Evolutionary conservation across 106 monocot species (phyloP).

Genomic region (Amphibolis antarctica): DNA sequence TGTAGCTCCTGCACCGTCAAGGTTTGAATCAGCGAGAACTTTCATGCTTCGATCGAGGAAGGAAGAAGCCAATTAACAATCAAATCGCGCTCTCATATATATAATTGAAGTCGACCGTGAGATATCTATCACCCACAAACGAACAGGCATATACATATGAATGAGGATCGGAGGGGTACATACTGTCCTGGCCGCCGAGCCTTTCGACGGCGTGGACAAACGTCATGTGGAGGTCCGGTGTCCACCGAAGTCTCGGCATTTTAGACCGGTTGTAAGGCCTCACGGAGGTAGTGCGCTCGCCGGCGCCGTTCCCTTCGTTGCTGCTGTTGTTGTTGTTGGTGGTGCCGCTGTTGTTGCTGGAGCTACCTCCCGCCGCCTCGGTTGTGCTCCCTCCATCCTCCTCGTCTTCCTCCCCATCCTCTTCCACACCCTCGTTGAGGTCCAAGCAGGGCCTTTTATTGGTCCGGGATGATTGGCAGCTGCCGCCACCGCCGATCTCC

Average conservation of each 20-base stretch:
- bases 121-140: too few relatives aligned
- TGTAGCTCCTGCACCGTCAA: conserved; percentile 59
- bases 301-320: conserved; percentile 15
- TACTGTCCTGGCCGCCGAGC: conserved; percentile 79
- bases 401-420: conserved; percentile 12
- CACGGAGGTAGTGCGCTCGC: conserved; percentile 10
- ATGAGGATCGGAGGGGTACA: background rate
- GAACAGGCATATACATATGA: too few relatives aligned
- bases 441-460: conserved; percentile 23
- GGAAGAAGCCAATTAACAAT: too few relatives aligned
- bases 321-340: conserved; percentile 15
- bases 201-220: conserved; percentile 57
- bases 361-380: conserved; percentile 22
- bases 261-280: conserved; percentile 58
- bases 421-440: conserved; percentile 42
- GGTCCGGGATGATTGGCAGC: background rate
- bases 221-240: conserved; percentile 55
- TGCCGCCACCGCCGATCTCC: conserved; percentile 14
- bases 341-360: conserved; percentile 9
- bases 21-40: background rate
- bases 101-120: too few relatives aligned
- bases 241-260: conserved; percentile 67
- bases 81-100: too few relatives aligned
- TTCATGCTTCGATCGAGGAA: too few relatives aligned
- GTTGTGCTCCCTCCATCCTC: conserved; percentile 37